These are phyloP conservation scores for Bryoerythrophyllum caledonicum DNA, from an alignment of 225 moss, liverwort and hornwort species.

Conservation along the genomic window DNA sequence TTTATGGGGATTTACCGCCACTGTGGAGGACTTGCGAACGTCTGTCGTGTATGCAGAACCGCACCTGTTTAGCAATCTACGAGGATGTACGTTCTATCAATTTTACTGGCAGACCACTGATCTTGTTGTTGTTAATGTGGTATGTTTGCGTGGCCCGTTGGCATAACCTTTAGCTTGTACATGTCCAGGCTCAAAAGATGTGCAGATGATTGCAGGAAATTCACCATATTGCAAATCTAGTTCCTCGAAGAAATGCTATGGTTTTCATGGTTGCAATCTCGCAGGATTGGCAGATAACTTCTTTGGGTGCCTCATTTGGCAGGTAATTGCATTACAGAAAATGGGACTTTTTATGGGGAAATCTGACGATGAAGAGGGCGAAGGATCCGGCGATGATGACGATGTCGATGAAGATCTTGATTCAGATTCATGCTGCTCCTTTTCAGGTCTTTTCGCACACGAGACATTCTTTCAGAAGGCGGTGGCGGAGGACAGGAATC, in stretches of 20 bases:
- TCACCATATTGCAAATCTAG: background rate
- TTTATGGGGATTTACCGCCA: no score
- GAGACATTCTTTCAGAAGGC: background rate
- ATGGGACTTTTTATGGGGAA: background rate
- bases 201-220: background rate
- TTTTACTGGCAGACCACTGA: background rate
- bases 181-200: background rate
- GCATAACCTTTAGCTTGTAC: background rate
- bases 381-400: no score
- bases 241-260: background rate
- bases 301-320: background rate
- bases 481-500: background rate
- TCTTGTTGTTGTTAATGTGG: background rate
- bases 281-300: background rate
- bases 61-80: background rate
- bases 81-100: background rate
- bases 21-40: background rate
- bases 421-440: accelerated
- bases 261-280: background rate
- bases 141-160: no score
- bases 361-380: background rate
- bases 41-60: background rate
- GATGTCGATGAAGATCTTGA: background rate
- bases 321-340: background rate
- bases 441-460: background rate